Percentiles rank a stretch among this genome's conserved stretches.
Evolutionary conservation across 805 yeast genomes (phyloP).

Genomic region (Suhomyces faveliae): DNA sequence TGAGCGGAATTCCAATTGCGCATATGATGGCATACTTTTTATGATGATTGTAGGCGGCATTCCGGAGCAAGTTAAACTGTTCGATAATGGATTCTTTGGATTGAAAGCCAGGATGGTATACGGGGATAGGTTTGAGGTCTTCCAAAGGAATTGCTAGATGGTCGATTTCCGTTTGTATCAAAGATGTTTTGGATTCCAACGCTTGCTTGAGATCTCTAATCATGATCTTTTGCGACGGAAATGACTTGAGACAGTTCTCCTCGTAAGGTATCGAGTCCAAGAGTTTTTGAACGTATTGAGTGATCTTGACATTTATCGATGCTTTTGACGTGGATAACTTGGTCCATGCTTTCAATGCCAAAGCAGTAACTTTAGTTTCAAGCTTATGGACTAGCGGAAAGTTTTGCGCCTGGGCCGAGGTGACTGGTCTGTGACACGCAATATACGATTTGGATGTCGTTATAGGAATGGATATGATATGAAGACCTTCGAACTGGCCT

Average conservation of each 20-base stretch:
- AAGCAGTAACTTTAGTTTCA: constrained; percentile 46
- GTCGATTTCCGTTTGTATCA: constrained; percentile 28
- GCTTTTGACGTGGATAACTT: constrained; percentile 55
- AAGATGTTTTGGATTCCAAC: constrained; percentile 4
- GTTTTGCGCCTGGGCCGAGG: constrained; percentile 22
- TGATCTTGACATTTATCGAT: constrained; percentile 58
- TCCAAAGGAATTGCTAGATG: constrained; percentile 23
- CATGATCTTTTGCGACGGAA: constrained; percentile 68
- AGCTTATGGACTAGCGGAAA: constrained; percentile 36
- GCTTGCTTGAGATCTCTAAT: constrained; percentile 44
- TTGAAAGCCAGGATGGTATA: constrained; percentile 39
- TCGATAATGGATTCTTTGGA: constrained; percentile 26
- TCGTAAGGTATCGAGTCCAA: constrained; percentile 73
- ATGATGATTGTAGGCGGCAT: constrained; percentile 51
- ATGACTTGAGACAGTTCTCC: constrained; percentile 69
- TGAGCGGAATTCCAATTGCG: constrained; percentile 65
- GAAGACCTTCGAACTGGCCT: constrained; percentile 27
- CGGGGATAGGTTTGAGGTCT: constrained; percentile 40
- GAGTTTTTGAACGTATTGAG: constrained; percentile 48
- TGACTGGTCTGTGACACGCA: constrained; percentile 54
- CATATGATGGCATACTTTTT: constrained; percentile 52
- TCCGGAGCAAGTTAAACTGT: constrained; percentile 45
- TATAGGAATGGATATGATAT: constrained; percentile 70
- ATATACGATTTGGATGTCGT: constrained; percentile 60
- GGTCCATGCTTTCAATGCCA: constrained; percentile 63